phyloP scores from a whole-genome alignment of 352 stramenopile species.

The Globisporangium cylindrosporum region DNA sequence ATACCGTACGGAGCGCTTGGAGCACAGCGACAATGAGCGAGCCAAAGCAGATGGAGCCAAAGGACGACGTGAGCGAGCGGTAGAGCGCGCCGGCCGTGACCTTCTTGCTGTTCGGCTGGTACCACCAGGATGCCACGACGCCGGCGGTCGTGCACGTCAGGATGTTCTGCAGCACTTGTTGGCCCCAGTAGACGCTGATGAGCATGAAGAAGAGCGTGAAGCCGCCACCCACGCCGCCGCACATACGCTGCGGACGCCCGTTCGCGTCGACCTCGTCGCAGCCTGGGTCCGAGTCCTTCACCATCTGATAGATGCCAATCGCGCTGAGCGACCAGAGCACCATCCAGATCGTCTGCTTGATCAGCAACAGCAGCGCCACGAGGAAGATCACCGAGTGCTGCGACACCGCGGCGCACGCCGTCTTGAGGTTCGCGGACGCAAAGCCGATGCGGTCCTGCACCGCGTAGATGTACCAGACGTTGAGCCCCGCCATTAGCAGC shows the following conservation, averaged over 20 bases:
- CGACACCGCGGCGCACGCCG: slow-evolving; percentile 56
- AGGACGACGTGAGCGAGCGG: slow-evolving; percentile 75
- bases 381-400: slow-evolving; percentile 60
- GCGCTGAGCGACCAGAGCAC: slow-evolving; percentile 62
- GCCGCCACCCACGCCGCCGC: slow-evolving; percentile 55
- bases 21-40: slow-evolving; percentile 87
- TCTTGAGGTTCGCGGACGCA: slow-evolving; percentile 76
- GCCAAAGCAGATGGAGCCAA: slow-evolving; percentile 82
- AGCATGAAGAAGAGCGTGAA: slow-evolving; percentile 79
- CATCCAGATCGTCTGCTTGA: slow-evolving; percentile 78
- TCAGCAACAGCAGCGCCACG: slow-evolving; percentile 59
- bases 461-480: slow-evolving; percentile 83
- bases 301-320: slow-evolving; percentile 73
- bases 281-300: slow-evolving; percentile 58
- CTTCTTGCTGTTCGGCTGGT: slow-evolving; percentile 56
- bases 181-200: slow-evolving; percentile 81
- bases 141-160: slow-evolving; percentile 78
- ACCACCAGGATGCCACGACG: slow-evolving; percentile 84
- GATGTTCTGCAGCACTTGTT: slow-evolving; percentile 84
- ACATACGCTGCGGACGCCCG: slow-evolving; percentile 32
- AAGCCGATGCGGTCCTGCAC: slow-evolving; percentile 83
- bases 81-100: slow-evolving; percentile 70
- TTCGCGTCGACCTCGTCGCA: slow-evolving; percentile 45
- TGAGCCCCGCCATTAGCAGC: slow-evolving; percentile 57
- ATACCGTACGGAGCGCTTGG: slow-evolving; percentile 68